Evolutionary conservation across 768 basidiomycete species (phyloP).

Genomic region (Lactifluus rugatus): DNA sequence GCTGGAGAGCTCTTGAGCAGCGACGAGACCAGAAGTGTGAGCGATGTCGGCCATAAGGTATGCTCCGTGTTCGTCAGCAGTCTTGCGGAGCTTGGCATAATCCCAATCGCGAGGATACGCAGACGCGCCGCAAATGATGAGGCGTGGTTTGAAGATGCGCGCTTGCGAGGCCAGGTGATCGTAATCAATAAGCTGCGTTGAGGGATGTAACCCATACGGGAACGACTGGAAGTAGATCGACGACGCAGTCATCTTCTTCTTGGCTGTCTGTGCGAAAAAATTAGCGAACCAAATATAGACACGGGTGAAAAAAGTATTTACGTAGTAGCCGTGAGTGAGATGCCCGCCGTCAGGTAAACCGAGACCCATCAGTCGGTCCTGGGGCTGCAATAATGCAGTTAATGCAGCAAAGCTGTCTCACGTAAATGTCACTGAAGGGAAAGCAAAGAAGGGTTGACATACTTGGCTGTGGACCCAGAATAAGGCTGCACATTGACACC

Average conservation of each 20-base stretch:
- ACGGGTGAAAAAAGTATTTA: constrained; percentile 29
- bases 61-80: constrained; percentile 79
- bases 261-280: constrained; percentile 57
- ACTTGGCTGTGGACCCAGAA: constrained; percentile 92
- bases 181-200: constrained; percentile 88
- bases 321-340: constrained; percentile 95
- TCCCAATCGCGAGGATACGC: constrained; percentile 99
- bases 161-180: constrained; percentile 70
- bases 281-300: constrained; percentile 1
- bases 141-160: constrained; percentile 88
- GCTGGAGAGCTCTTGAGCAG: constrained; percentile 79
- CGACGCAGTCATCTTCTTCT: constrained; percentile 99
- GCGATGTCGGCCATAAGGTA: constrained; percentile 97
- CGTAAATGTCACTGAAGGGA: constrained; percentile 2
- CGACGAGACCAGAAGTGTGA: constrained; percentile 92
- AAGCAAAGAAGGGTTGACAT: constrained; percentile 24
- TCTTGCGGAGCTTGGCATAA: constrained; percentile 72
- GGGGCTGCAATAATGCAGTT: constrained; percentile 91
- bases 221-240: constrained; percentile 99
- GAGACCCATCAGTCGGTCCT: constrained; percentile 98
- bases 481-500: constrained; percentile 99
- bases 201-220: constrained; percentile 78
- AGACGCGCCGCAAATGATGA: constrained; percentile 96
- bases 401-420: constrained; percentile 80
- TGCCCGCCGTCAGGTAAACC: constrained; percentile 97